Percentiles rank a stretch among this genome's conserved stretches.
Evolutionary conservation across 805 yeast species (phyloP).

Genomic region (Candida ipomoeae): DNA sequence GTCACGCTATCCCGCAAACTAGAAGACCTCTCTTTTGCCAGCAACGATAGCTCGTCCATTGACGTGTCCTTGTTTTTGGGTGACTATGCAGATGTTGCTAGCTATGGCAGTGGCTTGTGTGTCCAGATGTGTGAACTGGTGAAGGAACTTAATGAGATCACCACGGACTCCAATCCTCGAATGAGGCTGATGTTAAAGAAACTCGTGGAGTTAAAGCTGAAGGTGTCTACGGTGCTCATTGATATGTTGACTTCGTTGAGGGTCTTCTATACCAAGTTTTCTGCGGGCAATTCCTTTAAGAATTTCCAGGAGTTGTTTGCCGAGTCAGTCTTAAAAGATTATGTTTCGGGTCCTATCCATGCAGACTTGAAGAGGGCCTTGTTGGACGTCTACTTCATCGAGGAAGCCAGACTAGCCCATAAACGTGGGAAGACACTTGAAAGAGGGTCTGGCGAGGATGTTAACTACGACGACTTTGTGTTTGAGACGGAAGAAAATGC

Average conservation of each 20-base stretch:
- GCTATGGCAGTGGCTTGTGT: constrained; percentile 11
- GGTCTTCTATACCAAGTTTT: constrained; percentile 30
- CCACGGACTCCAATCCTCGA: constrained; percentile 3
- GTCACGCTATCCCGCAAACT: constrained; percentile 31
- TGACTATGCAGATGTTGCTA: constrained; percentile 17
- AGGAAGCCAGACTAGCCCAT: constrained; percentile 46
- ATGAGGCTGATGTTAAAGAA: constrained; percentile 16
- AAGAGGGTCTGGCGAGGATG: constrained; percentile 51
- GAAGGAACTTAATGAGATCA: constrained; percentile 9
- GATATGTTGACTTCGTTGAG: constrained; percentile 34
- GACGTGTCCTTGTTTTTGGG: constrained; percentile 25
- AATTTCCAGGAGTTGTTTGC: constrained; percentile 33
- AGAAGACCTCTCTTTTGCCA: constrained; percentile 27
- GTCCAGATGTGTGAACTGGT: constrained; percentile 7
- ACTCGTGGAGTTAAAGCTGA: constrained; percentile 23
- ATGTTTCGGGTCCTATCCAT: constrained; percentile 24
- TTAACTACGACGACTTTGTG: constrained; percentile 29
- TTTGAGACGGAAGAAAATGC: constrained; percentile 4
- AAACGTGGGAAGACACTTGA: constrained; percentile 39
- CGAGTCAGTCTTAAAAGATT: constrained; percentile 16
- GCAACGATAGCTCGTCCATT: constrained; percentile 17
- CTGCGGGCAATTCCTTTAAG: constrained; percentile 15
- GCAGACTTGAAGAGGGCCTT: constrained; percentile 28
- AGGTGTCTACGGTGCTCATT: constrained; percentile 23
- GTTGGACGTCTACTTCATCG: constrained; percentile 41